phyloP scores from a whole-genome alignment of 2,329 filamentous ascomycete genomes.

The Alternaria conjuncta region DNA sequence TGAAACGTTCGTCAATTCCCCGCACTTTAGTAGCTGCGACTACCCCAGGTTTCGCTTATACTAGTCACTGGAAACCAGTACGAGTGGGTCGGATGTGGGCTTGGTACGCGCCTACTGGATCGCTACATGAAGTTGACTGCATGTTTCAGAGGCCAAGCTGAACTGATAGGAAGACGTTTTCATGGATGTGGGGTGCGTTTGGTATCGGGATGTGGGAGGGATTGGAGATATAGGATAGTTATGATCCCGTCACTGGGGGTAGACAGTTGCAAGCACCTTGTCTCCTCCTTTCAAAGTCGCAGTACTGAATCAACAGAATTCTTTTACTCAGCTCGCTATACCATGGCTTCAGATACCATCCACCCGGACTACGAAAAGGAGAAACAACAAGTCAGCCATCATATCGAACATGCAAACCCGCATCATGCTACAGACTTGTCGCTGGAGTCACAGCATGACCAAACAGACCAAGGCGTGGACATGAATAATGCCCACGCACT shows the following conservation, averaged over 20 bases:
- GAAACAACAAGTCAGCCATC: constrained; percentile 31
- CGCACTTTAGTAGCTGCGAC: constrained; percentile 27
- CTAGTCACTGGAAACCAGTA: constrained; percentile 3
- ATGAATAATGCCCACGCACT: constrained; percentile 43
- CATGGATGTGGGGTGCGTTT: constrained; percentile 5
- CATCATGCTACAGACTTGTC: constrained; percentile 20
- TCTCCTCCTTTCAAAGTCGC: background rate
- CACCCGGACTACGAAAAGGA: constrained; percentile 23
- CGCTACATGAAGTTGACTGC: background rate
- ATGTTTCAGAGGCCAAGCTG: constrained; percentile 4
- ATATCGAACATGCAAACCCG: constrained; percentile 32
- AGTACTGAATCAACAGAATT: background rate
- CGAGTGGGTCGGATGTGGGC: constrained; percentile 7
- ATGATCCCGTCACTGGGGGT: background rate
- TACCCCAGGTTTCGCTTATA: constrained; percentile 28
- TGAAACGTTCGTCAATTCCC: constrained; percentile 22
- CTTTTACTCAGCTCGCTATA: background rate
- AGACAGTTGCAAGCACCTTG: background rate
- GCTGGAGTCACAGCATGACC: constrained; percentile 32
- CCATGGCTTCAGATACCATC: constrained; percentile 1
- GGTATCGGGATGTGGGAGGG: background rate
- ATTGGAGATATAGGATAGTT: background rate
- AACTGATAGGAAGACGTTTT: constrained; percentile 9
- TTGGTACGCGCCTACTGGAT: background rate
- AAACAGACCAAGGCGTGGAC: constrained; percentile 41